Conservation (phyloP, 768 basidiomycete genomes). For the Lactarius trivialis region DNA sequence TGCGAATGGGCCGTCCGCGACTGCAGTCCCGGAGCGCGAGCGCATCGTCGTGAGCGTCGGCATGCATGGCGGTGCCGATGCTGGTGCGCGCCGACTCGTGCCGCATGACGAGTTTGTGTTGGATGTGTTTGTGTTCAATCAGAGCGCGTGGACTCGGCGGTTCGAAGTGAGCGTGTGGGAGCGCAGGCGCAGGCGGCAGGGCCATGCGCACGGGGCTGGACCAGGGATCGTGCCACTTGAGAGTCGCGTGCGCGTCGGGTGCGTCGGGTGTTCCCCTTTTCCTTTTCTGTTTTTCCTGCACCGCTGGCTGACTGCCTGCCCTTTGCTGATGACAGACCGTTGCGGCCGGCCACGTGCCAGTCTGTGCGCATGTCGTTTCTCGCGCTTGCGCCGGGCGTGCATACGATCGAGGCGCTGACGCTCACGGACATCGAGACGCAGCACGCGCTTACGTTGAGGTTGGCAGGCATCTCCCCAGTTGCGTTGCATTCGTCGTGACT, state of each 20-base stretch:
- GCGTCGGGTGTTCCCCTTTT: conserved; percentile 29
- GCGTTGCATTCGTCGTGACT: neutral
- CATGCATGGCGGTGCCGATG: conserved; percentile 26
- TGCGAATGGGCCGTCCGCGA: conserved; percentile 47
- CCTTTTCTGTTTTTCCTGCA: neutral
- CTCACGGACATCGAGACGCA: conserved; percentile 72
- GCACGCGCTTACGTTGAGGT: conserved; percentile 70
- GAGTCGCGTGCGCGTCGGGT: conserved; percentile 76
- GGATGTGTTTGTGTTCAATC: conserved; percentile 86
- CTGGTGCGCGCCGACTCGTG: conserved; percentile 43
- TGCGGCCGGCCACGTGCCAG: conserved; percentile 77
- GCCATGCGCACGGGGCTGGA: conserved; percentile 26
- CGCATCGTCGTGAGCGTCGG: conserved; percentile 69
- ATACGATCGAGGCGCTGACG: conserved; percentile 63
- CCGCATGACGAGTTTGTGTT: conserved; percentile 71
- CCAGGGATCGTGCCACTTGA: conserved; percentile 69
- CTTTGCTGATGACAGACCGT: conserved; percentile 45
- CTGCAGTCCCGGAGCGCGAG: conserved; percentile 39
- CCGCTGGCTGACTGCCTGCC: neutral
- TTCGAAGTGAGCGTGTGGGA: conserved; percentile 72
- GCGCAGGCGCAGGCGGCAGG: conserved; percentile 38
- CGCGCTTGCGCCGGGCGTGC: conserved; percentile 73
- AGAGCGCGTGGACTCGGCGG: conserved; percentile 63
- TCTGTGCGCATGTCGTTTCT: conserved; percentile 83
- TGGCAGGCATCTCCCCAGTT: conserved; percentile 21